Percentiles rank a stretch among this genome's conserved stretches.
Conservation (phyloP, 768 basidiomycete species). For the Leucosporidium yakuticum region DNA sequence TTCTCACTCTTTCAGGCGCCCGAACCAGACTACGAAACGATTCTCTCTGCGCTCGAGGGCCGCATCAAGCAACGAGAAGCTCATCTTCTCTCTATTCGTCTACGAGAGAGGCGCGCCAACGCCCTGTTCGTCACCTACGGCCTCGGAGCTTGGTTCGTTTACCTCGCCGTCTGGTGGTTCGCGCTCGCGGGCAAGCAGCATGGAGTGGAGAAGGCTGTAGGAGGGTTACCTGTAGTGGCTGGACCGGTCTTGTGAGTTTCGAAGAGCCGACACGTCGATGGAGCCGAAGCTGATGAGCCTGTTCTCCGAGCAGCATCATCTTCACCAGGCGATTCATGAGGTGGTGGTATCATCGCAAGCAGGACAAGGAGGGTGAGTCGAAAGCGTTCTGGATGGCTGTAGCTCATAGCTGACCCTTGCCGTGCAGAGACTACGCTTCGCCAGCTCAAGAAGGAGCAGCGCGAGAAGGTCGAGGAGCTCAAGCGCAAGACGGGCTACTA, state of each 20-base stretch:
- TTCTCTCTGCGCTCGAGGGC: slow-evolving; percentile 17
- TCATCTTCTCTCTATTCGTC: slow-evolving; percentile 52
- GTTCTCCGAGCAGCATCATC: slow-evolving; percentile 28
- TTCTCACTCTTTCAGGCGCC: slow-evolving; percentile 10
- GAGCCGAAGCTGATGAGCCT: not conserved
- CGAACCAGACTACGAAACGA: slow-evolving; percentile 29
- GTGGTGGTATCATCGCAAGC: slow-evolving; percentile 33
- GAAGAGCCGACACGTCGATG: not conserved
- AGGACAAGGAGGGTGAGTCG: slow-evolving; percentile 33
- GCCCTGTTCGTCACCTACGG: slow-evolving; percentile 72
- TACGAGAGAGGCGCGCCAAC: slow-evolving; percentile 72
- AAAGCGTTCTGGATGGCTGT: fast-evolving
- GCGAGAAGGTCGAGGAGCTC: slow-evolving; percentile 83
- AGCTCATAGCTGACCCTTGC: not conserved
- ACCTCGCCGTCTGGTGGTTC: slow-evolving; percentile 41
- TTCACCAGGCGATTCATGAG: slow-evolving; percentile 30
- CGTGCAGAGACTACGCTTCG: slow-evolving; percentile 49
- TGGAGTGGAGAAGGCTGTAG: slow-evolving; percentile 45
- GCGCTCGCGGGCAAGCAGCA: slow-evolving; percentile 27
- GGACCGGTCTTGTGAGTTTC: slow-evolving; percentile 71
- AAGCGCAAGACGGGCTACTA: slow-evolving; percentile 98
- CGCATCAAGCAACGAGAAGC: slow-evolving; percentile 22
- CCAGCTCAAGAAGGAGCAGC: slow-evolving; percentile 72
- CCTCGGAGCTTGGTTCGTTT: slow-evolving; percentile 60
- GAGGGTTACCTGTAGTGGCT: slow-evolving; percentile 56